Evolutionary conservation across 2,329 filamentous ascomycete species (phyloP), one percentile per base, ranked within the genome.

Genomic region (Chrysosporium keratinophilum): DNA sequence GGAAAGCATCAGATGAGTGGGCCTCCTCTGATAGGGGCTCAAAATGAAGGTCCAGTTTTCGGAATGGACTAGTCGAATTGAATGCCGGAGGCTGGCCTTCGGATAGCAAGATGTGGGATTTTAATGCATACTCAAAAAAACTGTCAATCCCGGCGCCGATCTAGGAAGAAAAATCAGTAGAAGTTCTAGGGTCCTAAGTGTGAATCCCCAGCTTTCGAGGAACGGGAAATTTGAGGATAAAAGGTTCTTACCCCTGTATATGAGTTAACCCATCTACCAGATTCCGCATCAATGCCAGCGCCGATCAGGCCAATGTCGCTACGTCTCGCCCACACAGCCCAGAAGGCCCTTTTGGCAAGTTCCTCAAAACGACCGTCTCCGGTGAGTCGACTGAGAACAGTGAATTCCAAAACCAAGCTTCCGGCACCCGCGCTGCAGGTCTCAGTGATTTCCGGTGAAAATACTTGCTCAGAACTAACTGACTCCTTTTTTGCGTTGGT

Each of bases 121-220:
- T 98, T 63, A 97, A 78, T 2, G 93, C 90, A 69, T 98, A 98
- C 71, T 98, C 93, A 64, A 95, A 97, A 72, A 98, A 98, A 71
- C 90, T 96, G 72, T 98, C 93, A 64, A 95, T 88, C 39, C 93
- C 93, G 6, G 93, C 93, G 48, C 93, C 93, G 61, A 98, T 95
- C 73, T 75, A 50, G 40, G 51, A 57, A 57, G 50, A 54, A 59
- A 39, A 54, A 50, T 50, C 41, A 54, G 48, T 50, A 45, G 50
- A 31, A 9, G 33, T 28, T 50, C 31, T 43, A 1, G 14, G 33
- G 31, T 7, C 47, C 33, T 40, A 1, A 6, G 12, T 35, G n/a
- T 9, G 23, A 35, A 15, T 41, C 1, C 5, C 6, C 17, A 14
- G 14, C 17, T 31, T 50, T 39, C 5, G 6, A 23, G 47, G n/a